Conservation (phyloP, 2,329 filamentous ascomycete species). For the Alternaria arbusti region DNA sequence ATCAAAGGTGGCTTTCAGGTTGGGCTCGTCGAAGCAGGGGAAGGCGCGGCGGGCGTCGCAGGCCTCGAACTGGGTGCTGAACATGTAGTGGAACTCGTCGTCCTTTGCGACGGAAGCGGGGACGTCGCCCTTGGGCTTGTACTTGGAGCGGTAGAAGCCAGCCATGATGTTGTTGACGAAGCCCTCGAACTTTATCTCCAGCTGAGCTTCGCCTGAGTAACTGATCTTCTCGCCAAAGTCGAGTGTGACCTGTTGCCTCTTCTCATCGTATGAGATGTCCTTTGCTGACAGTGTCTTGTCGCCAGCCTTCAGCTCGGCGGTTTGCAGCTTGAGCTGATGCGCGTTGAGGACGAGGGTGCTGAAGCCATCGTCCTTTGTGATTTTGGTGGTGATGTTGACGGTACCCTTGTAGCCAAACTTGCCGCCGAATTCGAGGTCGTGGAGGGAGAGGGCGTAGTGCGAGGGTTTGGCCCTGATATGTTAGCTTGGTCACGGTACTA, state of each 20-base stretch:
- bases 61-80: slow-evolving; percentile 97
- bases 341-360: slow-evolving; percentile 84
- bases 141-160: slow-evolving; percentile 92
- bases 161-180: slow-evolving; percentile 87
- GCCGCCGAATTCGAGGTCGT: slow-evolving; percentile 74
- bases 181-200: slow-evolving; percentile 78
- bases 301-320: slow-evolving; percentile 67
- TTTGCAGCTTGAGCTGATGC: slow-evolving; percentile 79
- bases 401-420: slow-evolving; percentile 84
- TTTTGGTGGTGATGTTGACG: slow-evolving; percentile 78
- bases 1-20: slow-evolving; percentile 95
- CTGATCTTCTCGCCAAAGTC: slow-evolving; percentile 76
- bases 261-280: slow-evolving; percentile 79
- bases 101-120: slow-evolving; percentile 79
- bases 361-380: slow-evolving; percentile 67
- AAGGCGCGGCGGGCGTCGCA: slow-evolving; percentile 95
- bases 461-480: slow-evolving; percentile 72
- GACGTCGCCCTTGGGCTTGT: slow-evolving; percentile 78
- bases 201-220: slow-evolving; percentile 67
- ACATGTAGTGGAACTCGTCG: slow-evolving; percentile 68
- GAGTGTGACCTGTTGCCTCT: slow-evolving; percentile 82
- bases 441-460: slow-evolving; percentile 85
- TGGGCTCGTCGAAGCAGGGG: slow-evolving; percentile 97
- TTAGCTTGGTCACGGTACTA: not conserved
- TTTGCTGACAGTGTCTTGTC: slow-evolving; percentile 65